Conservation (phyloP, 2,329 filamentous ascomycete genomes). For the Aureobasidium vineae region DNA sequence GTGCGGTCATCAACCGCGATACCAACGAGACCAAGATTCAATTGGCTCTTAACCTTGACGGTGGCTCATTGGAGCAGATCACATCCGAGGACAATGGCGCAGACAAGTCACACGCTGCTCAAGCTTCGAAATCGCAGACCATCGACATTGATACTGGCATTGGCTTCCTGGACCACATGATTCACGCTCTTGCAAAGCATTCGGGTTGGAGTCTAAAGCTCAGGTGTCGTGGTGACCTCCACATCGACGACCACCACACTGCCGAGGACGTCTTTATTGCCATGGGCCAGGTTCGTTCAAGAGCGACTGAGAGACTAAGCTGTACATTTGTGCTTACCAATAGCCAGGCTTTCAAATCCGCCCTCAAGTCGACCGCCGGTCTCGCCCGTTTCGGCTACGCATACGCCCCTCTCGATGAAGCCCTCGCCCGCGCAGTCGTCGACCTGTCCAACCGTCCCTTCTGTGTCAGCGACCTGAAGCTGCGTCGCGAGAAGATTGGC, state of each 20-base stretch:
- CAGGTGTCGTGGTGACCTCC: conserved; percentile 80
- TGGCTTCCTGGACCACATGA: conserved; percentile 98
- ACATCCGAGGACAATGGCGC: conserved; percentile 43
- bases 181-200: conserved; percentile 95
- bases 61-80: conserved; percentile 64
- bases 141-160: conserved; percentile 92
- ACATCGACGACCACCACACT: conserved; percentile 98
- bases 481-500: conserved; percentile 89
- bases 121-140: conserved; percentile 77
- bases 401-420: conserved; percentile 93
- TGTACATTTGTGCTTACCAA: conserved; percentile 10
- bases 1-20: conserved; percentile 76
- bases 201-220: conserved; percentile 88
- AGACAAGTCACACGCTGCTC: conserved; percentile 70
- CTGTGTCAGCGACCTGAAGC: conserved; percentile 76
- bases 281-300: conserved; percentile 58
- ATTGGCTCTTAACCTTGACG: conserved; percentile 88
- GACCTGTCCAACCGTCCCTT: conserved; percentile 93
- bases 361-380: conserved; percentile 74
- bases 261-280: conserved; percentile 94
- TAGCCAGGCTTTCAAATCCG: conserved; percentile 67
- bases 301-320: too few relatives aligned
- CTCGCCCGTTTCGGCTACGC: conserved; percentile 88
- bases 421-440: conserved; percentile 87
- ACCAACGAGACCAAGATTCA: conserved; percentile 99